Evolutionary conservation across 2,329 filamentous ascomycete species (phyloP).

Genomic region (Sodiomyces alkalinus): DNA sequence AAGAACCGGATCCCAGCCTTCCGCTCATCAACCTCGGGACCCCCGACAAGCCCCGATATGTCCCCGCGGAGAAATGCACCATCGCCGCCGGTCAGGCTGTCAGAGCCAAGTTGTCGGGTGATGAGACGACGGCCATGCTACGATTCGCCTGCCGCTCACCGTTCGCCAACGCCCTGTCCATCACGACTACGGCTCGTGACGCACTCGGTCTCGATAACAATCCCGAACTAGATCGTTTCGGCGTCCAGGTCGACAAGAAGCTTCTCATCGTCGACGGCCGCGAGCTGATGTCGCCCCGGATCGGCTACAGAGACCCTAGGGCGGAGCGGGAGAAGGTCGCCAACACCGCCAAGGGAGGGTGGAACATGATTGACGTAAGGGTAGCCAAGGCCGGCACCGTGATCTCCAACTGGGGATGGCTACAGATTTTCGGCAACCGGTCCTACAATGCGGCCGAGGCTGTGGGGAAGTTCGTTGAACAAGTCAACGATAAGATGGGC

Average conservation of each 20-base stretch:
- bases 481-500: conserved; percentile 21
- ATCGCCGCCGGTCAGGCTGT: conserved; percentile 51
- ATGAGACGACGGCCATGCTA: conserved; percentile 56
- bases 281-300: conserved; percentile 42
- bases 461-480: conserved; percentile 19
- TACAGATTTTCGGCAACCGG: conserved; percentile 19
- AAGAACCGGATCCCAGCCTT: conserved; percentile 9
- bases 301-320: conserved; percentile 44
- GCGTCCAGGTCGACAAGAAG: conserved; percentile 41
- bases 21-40: conserved; percentile 56
- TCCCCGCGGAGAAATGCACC: conserved; percentile 51
- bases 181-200: conserved; percentile 39
- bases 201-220: conserved; percentile 42
- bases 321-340: conserved; percentile 11
- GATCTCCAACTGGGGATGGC: conserved; percentile 35
- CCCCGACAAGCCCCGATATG: conserved; percentile 38
- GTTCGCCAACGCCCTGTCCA: conserved; percentile 49
- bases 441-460: conserved; percentile 2
- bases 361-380: conserved; percentile 49
- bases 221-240: conserved; percentile 31
- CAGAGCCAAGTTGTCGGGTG: conserved; percentile 38
- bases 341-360: conserved; percentile 36
- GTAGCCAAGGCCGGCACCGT: conserved; percentile 34
- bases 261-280: conserved; percentile 62
- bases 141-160: conserved; percentile 55